phyloP scores from a whole-genome alignment of 1,284 basidiomycete genomes.

The Butyriboletus appendiculatus region DNA sequence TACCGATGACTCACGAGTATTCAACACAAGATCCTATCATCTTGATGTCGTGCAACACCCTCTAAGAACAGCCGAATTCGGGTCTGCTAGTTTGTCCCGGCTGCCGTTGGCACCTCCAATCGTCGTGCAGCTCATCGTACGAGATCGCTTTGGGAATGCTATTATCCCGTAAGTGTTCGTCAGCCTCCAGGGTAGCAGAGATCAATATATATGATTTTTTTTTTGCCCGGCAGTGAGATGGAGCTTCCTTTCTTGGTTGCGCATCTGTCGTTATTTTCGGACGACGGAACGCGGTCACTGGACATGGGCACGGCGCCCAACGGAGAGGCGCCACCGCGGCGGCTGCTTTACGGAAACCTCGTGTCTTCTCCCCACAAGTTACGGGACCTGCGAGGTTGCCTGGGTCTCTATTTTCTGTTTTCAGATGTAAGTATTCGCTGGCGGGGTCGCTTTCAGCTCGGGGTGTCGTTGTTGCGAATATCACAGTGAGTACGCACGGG shows the following conservation, averaged over 20 bases:
- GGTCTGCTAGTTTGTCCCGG: slow-evolving; percentile 70
- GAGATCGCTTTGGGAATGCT: slow-evolving; percentile 65
- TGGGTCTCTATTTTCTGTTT: slow-evolving; percentile 85
- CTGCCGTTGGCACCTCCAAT: slow-evolving; percentile 81
- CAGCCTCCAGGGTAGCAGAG: slow-evolving; percentile 20
- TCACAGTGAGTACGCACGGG: slow-evolving; percentile 61
- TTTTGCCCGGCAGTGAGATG: slow-evolving; percentile 52
- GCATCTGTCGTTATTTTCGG: slow-evolving; percentile 70
- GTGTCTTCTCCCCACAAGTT: slow-evolving; percentile 80
- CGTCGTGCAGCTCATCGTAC: slow-evolving; percentile 74
- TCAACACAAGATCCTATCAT: slow-evolving; percentile 58
- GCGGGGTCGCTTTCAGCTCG: slow-evolving; percentile 74
- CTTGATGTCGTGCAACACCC: slow-evolving; percentile 83
- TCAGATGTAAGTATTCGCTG: slow-evolving; percentile 85
- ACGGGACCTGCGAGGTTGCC: slow-evolving; percentile 74
- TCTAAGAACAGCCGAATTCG: slow-evolving; percentile 76
- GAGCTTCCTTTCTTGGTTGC: slow-evolving; percentile 85
- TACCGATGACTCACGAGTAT: slow-evolving; percentile 22
- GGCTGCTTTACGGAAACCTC: slow-evolving; percentile 80
- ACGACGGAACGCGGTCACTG: slow-evolving; percentile 56
- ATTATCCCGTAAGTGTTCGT: slow-evolving; percentile 64
- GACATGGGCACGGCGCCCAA: slow-evolving; percentile 55
- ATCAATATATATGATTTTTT: slow-evolving; percentile 26
- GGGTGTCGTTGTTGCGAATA: slow-evolving; percentile 73
- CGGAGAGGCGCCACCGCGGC: slow-evolving; percentile 47